phyloP scores from a whole-genome alignment of 2,329 filamentous ascomycete species.

The Leptographium galeiforme region DNA sequence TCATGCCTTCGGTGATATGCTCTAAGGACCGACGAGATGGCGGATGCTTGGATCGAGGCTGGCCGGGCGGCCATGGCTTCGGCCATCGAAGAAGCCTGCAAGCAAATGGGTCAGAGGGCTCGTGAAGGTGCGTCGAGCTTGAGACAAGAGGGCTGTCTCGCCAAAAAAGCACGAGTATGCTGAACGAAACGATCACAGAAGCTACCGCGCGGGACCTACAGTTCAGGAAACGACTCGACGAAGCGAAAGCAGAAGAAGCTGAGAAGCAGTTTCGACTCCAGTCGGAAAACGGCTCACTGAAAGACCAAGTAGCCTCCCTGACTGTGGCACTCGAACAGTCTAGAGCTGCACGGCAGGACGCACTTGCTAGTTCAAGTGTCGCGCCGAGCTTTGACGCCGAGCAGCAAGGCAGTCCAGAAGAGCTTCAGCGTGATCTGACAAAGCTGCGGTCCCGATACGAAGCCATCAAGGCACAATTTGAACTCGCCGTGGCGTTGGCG shows the following conservation, averaged over 20 bases:
- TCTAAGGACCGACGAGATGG: not conserved
- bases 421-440: conserved; percentile 4
- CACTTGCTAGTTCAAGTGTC: not conserved
- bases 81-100: not conserved
- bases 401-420: not conserved
- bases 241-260: not conserved
- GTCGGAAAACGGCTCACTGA: not conserved
- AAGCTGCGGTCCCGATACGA: conserved; percentile 7
- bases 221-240: not conserved
- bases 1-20: not conserved
- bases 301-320: not conserved
- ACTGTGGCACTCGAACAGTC: not conserved
- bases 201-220: not conserved
- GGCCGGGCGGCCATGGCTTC: not conserved
- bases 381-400: not conserved
- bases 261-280: not conserved
- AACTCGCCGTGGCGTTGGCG: conserved; percentile 23
- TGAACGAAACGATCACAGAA: not conserved
- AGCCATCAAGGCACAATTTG: conserved; percentile 17
- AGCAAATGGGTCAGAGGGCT: not conserved
- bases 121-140: not conserved
- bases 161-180: no score
- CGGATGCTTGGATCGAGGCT: not conserved
- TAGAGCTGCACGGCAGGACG: not conserved
- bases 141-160: no score